Percentiles rank a stretch among this genome's conserved stretches.
Conservation (phyloP, 768 basidiomycete genomes). For the Lactarius hatsudake region DNA sequence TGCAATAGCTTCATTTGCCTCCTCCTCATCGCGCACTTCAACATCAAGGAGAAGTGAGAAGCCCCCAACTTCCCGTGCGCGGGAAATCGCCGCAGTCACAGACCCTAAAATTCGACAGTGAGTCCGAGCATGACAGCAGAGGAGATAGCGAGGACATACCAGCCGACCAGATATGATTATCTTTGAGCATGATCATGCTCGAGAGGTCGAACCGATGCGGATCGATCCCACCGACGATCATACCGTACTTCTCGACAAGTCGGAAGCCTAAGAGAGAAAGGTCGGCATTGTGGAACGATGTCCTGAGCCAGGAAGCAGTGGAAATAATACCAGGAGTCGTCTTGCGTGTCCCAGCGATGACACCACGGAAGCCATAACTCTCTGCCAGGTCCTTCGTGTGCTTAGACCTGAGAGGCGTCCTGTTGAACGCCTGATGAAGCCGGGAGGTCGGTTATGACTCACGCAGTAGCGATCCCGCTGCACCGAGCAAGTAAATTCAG, state of each 20-base stretch:
- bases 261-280: conserved; percentile 70
- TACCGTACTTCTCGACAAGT: conserved; percentile 96
- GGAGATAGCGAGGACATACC: conserved; percentile 45
- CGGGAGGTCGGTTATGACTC: conserved; percentile 30
- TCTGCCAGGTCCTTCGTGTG: conserved; percentile 75
- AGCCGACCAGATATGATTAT: conserved; percentile 98
- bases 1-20: conserved; percentile 95
- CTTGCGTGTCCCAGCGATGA: conserved; percentile 95
- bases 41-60: conserved; percentile 92
- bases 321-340: conserved; percentile 75
- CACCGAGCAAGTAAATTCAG: conserved; percentile 92
- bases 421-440: neutral
- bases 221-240: conserved; percentile 97
- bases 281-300: neutral
- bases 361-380: conserved; percentile 76
- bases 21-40: conserved; percentile 83
- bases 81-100: conserved; percentile 81
- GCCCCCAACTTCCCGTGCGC: conserved; percentile 86
- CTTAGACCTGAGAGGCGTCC: conserved; percentile 61
- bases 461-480: conserved; percentile 96
- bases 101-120: conserved; percentile 52
- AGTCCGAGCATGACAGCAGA: neutral
- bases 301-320: neutral
- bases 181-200: conserved; percentile 99
- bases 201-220: conserved; percentile 93